Base-by-base conservation (phyloP, 2,329 filamentous ascomycete genomes). In the Aspergillus calidoustus region DNA sequence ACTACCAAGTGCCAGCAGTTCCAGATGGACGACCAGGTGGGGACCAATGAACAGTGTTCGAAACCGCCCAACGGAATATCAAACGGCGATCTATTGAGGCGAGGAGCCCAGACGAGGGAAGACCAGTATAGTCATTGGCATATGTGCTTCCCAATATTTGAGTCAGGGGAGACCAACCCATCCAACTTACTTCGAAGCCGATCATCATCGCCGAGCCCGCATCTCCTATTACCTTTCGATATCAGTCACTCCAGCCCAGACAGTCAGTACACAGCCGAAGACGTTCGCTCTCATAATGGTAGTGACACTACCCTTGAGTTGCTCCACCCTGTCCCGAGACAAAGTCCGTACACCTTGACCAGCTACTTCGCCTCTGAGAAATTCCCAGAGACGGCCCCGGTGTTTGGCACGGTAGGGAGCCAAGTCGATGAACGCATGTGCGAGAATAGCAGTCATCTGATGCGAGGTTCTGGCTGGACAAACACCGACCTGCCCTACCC, bases 321-420 rank as follows among this genome's bases (percentile, higher is more conserved):
- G 9, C 38, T 62, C 5, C 68, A 71, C 22, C 63, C 68, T 34
- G 48, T 60, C 22, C 61, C 61, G 15, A 55, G 56, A 38, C 47
- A 62, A 8, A 60, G 38, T 13, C 30, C 34, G 6, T 57, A 38
- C 47, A 58, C 63, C 23, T 28, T 58, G 3, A 22, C 54, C 6
- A 61, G 57, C 38, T 59, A 62, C 30, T 54, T 67, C 8, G 61
- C 60, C 8, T 52, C 31, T 5, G 64, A 68, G 2, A 62, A 65
- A 0, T 55, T 54, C 0, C 51, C 64, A 11, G 67, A 64, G 7
- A 44, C 63, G 1, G 57, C 56, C 7, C 63, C 65, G 34, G 30
- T 22, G 9, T 59, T 50, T n/a, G 51, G 30, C 7, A 49, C 38
- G 15, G 48, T 51, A 9, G 43, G 25, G 9, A 58, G 25, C 11